Conservation (phyloP, 1,139 yeast species). For the Yamadazyma siamensis region DNA sequence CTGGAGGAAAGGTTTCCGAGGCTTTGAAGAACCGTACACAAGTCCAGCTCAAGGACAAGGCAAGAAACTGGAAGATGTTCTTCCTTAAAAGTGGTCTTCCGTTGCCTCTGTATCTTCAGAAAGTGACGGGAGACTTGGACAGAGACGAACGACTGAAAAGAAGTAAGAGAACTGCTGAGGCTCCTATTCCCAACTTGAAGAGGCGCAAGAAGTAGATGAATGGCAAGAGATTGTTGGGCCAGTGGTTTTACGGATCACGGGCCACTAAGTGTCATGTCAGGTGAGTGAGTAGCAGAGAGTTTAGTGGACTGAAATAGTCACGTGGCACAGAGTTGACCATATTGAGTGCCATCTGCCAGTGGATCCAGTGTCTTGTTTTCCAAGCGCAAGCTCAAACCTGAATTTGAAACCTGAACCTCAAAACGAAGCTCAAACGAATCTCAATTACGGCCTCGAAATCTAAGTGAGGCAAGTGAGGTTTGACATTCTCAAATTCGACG, state of each 20-base stretch:
- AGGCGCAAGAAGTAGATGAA: slow-evolving; percentile 2
- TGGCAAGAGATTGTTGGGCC: slow-evolving; percentile 1
- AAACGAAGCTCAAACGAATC: not conserved
- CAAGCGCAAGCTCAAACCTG: no score
- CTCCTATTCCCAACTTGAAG: slow-evolving; percentile 28
- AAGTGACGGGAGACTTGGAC: slow-evolving; percentile 85
- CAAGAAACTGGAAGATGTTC: slow-evolving; percentile 89
- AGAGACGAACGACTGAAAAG: slow-evolving; percentile 42
- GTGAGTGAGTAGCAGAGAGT: no score
- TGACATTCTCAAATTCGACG: no score
- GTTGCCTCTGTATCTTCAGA: slow-evolving; percentile 72
- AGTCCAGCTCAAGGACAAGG: slow-evolving; percentile 91
- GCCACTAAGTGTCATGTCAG: no score
- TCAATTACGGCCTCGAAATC: no score
- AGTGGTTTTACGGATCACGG: not conserved
- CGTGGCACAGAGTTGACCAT: no score
- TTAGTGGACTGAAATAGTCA: no score
- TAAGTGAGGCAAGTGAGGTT: no score
- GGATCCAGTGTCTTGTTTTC: no score
- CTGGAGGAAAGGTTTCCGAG: slow-evolving; percentile 86
- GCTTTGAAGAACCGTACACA: slow-evolving; percentile 82
- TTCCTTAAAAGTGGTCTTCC: slow-evolving; percentile 68
- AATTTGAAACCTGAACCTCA: not conserved
- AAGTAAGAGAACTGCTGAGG: slow-evolving; percentile 40
- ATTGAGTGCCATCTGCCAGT: no score